Evolutionary conservation across 805 yeast species (phyloP).

Genomic region (Kuraishia cidri): DNA sequence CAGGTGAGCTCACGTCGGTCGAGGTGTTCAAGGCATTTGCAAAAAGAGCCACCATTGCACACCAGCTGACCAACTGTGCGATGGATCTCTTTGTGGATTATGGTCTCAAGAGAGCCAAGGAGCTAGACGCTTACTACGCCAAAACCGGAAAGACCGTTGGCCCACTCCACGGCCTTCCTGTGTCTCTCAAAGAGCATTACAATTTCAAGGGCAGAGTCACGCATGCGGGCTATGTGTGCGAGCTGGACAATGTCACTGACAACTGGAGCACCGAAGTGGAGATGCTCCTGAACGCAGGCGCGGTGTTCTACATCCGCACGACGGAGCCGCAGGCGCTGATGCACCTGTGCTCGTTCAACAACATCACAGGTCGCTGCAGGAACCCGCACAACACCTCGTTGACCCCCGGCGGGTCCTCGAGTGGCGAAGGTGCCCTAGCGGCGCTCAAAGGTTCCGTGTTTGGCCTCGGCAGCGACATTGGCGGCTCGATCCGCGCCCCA

Average conservation of each 20-base stretch:
- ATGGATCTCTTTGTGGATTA: constrained; percentile 36
- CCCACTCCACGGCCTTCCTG: constrained; percentile 56
- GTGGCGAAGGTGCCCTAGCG: constrained; percentile 41
- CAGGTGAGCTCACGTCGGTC: constrained; percentile 28
- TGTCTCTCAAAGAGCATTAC: constrained; percentile 53
- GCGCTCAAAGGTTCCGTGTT: constrained; percentile 35
- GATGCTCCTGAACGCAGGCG: constrained; percentile 40
- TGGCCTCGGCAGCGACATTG: constrained; percentile 36
- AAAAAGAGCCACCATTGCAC: constrained; percentile 37
- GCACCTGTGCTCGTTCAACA: constrained; percentile 48
- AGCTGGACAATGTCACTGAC: constrained; percentile 27
- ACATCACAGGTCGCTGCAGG: constrained; percentile 38
- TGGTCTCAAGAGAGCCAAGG: constrained; percentile 37
- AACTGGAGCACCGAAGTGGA: constrained; percentile 30
- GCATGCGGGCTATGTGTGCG: constrained; percentile 38
- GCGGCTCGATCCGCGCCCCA: constrained; percentile 48
- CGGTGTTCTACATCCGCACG: constrained; percentile 46
- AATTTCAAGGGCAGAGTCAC: constrained; percentile 40
- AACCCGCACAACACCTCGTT: constrained; percentile 38
- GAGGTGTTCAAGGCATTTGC: constrained; percentile 37
- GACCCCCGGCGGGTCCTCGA: constrained; percentile 45
- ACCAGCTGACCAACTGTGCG: constrained; percentile 40
- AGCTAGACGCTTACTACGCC: constrained; percentile 38
- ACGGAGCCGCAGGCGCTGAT: constrained; percentile 48
- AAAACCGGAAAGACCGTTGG: constrained; percentile 40